phyloP scores from a whole-genome alignment of 2,329 filamentous ascomycete species.

The Fusarium liriodendri region DNA sequence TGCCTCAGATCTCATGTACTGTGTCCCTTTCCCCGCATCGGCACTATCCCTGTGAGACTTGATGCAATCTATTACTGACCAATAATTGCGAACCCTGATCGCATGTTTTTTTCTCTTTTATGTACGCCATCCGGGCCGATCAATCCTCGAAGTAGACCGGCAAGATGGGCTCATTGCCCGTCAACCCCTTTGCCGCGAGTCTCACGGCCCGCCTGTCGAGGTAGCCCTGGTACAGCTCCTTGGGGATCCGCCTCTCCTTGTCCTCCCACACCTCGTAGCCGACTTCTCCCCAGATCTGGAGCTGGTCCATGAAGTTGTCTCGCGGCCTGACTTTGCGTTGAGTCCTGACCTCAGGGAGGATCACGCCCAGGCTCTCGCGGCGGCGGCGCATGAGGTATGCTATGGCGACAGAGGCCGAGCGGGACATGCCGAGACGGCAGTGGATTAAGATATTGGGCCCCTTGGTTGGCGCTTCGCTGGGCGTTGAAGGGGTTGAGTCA shows the following conservation, averaged over 20 bases:
- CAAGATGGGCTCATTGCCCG: conserved; percentile 36
- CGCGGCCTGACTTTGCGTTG: conserved; percentile 43
- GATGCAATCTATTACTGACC: conserved; percentile 3
- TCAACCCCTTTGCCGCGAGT: conserved; percentile 34
- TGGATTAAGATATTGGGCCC: conserved; percentile 45
- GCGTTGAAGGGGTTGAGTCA: conserved; percentile 10
- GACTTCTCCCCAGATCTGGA: conserved; percentile 47
- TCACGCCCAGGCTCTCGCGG: conserved; percentile 18
- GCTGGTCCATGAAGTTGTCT: conserved; percentile 46
- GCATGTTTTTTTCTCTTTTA: neutral
- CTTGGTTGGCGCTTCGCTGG: conserved; percentile 4
- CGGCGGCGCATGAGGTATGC: conserved; percentile 49
- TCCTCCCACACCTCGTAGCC: conserved; percentile 47
- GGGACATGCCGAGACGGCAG: conserved; percentile 49
- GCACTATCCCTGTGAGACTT: conserved; percentile 7
- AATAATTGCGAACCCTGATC: conserved; percentile 6
- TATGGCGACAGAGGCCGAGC: conserved; percentile 46
- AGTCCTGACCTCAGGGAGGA: conserved; percentile 33
- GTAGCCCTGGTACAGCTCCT: conserved; percentile 40
- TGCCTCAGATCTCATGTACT: neutral
- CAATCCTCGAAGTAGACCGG: conserved; percentile 10
- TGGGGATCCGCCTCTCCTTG: conserved; percentile 38
- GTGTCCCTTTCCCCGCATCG: conserved; percentile 1
- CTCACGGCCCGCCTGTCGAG: conserved; percentile 30
- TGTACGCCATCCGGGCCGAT: conserved; percentile 2